These are phyloP conservation scores for Geotrichum cucujoidarum DNA, from an alignment of 1,139 yeast genomes.

Conservation along the genomic window DNA sequence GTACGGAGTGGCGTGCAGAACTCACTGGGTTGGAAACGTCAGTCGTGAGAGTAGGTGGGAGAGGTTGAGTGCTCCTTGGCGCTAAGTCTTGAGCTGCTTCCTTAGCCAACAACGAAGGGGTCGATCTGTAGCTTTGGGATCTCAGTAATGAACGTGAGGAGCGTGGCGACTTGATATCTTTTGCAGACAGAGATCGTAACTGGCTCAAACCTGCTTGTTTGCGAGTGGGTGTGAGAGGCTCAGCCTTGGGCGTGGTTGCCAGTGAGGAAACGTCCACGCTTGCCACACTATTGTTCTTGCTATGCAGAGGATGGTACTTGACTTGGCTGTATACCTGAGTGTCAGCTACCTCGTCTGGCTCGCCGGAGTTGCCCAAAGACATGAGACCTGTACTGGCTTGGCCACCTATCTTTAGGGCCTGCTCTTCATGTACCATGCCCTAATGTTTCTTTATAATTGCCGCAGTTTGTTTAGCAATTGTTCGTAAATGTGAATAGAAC, in stretches of 20 bases:
- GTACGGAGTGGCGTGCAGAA: conserved; percentile 9
- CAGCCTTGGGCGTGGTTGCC: neutral
- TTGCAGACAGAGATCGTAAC: neutral
- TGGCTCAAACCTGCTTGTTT: neutral
- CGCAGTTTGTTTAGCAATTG: too few species aligned
- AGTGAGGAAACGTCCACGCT: neutral
- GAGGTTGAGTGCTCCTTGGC: neutral
- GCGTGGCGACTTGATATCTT: neutral
- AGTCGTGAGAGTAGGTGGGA: conserved; percentile 4
- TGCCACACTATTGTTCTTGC: conserved; percentile 11
- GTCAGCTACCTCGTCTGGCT: neutral
- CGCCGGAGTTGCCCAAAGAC: too few species aligned
- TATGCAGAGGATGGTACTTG: conserved; percentile 10
- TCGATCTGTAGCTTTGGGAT: conserved; percentile 2
- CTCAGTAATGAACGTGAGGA: neutral
- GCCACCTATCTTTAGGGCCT: too few species aligned
- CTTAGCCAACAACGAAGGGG: neutral
- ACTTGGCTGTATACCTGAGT: neutral
- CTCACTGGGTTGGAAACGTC: conserved; percentile 8
- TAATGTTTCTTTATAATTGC: too few species aligned
- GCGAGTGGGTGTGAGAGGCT: neutral
- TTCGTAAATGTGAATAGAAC: too few species aligned
- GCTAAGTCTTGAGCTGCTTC: neutral
- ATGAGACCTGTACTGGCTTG: too few species aligned
- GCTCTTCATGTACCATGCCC: too few species aligned